phyloP scores from a whole-genome alignment of 805 yeast genomes.

The Ogataea angusta region DNA sequence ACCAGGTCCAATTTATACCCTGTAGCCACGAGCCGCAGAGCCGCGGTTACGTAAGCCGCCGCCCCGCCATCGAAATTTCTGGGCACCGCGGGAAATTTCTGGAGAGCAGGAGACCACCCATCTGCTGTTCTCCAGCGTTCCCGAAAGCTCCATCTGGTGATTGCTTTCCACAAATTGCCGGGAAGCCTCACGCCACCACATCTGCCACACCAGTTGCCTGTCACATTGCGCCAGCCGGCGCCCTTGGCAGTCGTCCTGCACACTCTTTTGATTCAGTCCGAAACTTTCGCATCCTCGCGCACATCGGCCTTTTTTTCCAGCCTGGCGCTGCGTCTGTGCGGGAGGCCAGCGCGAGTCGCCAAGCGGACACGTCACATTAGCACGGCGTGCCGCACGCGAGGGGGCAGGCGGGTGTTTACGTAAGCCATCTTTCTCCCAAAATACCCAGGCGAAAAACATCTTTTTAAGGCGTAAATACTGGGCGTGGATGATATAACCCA shows the following conservation, averaged over 20 bases:
- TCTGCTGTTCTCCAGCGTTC: background rate
- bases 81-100: constrained; percentile 4
- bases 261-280: no score
- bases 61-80: constrained; percentile 8
- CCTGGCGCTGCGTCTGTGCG: no score
- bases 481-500: background rate
- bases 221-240: no score
- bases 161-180: background rate
- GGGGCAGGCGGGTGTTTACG: background rate
- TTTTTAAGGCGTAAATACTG: background rate
- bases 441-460: background rate
- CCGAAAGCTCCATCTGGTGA: background rate
- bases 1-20: constrained; percentile 1
- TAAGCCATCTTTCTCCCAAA: background rate
- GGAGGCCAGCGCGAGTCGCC: no score
- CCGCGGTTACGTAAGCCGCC: constrained; percentile 3
- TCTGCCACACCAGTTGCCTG: no score
- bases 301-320: no score
- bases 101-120: background rate
- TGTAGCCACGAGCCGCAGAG: constrained; percentile 1
- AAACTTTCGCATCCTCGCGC: no score
- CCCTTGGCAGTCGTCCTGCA: no score
- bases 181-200: no score
- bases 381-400: no score
- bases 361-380: no score